Evolutionary conservation across 352 stramenopile species (phyloP).

Genomic region (Pythium rhizo-oryzae): DNA sequence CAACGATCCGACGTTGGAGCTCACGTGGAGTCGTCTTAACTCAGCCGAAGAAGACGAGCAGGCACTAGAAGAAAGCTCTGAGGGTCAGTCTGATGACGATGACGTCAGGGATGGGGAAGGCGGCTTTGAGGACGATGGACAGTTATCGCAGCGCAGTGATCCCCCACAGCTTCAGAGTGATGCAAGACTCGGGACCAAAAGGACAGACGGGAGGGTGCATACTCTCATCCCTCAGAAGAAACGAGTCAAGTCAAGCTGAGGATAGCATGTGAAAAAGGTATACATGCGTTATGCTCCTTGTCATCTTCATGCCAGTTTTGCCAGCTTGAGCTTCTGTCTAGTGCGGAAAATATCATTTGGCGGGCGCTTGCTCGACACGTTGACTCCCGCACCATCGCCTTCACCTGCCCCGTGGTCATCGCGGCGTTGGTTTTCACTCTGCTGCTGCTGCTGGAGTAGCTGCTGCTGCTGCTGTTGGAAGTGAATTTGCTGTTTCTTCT

Average conservation of each 20-base stretch:
- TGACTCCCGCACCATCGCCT: constrained; percentile 33
- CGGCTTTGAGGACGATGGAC: neutral
- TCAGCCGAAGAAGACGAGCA: neutral
- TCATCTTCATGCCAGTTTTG: constrained; percentile 63
- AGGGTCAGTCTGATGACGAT: constrained; percentile 6
- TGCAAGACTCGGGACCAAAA: constrained; percentile 8
- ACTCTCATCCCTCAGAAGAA: constrained; percentile 37
- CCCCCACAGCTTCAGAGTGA: constrained; percentile 32
- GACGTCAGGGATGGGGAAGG: constrained; percentile 1
- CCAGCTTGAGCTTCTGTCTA: constrained; percentile 85
- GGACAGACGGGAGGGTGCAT: constrained; percentile 8
- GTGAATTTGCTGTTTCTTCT: constrained; percentile 53
- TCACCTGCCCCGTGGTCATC: constrained; percentile 41
- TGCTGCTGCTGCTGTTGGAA: constrained; percentile 64
- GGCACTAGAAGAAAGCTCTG: neutral
- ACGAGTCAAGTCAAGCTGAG: constrained; percentile 12
- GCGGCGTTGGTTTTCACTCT: constrained; percentile 39
- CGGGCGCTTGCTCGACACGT: constrained; percentile 80
- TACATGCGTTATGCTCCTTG: constrained; percentile 7
- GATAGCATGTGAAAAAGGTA: constrained; percentile 12
- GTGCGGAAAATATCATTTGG: constrained; percentile 86
- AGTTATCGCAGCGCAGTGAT: neutral
- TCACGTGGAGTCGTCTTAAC: neutral
- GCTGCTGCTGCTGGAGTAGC: constrained; percentile 53
- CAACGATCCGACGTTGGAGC: neutral